Percentiles rank a stretch among this genome's conserved stretches.
These are phyloP conservation scores for Penicillium sp. DNA, from an alignment of 2,329 filamentous ascomycete species.

Conservation along the genomic window DNA sequence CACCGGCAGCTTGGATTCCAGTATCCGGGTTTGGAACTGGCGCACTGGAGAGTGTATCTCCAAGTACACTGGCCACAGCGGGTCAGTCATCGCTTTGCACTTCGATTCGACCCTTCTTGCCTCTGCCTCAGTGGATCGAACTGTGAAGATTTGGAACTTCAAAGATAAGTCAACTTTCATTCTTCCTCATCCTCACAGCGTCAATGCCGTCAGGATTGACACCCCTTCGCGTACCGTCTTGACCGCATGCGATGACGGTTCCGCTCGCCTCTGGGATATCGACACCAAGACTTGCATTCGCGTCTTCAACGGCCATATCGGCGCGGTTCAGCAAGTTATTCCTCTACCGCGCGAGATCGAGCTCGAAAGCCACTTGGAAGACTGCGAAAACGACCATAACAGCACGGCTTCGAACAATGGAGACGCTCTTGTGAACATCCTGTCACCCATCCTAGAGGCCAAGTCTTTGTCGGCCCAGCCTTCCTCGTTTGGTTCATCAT, in stretches of 20 bases:
- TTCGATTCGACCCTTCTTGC: slow-evolving; percentile 84
- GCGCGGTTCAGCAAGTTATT: slow-evolving; percentile 90
- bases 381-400: slow-evolving; percentile 61
- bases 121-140: slow-evolving; percentile 86
- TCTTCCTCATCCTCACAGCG: slow-evolving; percentile 87
- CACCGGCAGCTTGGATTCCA: slow-evolving; percentile 84
- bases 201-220: slow-evolving; percentile 93
- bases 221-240: slow-evolving; percentile 80
- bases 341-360: slow-evolving; percentile 86
- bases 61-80: slow-evolving; percentile 76
- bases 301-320: slow-evolving; percentile 85
- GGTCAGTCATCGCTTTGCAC: slow-evolving; percentile 84
- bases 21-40: slow-evolving; percentile 96
- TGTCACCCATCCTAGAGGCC: slow-evolving; percentile 29
- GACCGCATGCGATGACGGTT: slow-evolving; percentile 92
- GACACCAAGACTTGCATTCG: slow-evolving; percentile 79
- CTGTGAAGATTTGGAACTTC: slow-evolving; percentile 92
- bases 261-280: slow-evolving; percentile 89
- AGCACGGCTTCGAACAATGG: slow-evolving; percentile 39
- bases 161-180: slow-evolving; percentile 78
- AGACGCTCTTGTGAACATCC: slow-evolving; percentile 29
- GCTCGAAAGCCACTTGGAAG: slow-evolving; percentile 71
- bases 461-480: slow-evolving; percentile 42
- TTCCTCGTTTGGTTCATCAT: slow-evolving; percentile 65
- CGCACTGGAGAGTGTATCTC: slow-evolving; percentile 84